These are phyloP conservation scores for Tolypocladium ovalisporum DNA, from an alignment of 2,329 filamentous ascomycete genomes.

Conservation along the genomic window DNA sequence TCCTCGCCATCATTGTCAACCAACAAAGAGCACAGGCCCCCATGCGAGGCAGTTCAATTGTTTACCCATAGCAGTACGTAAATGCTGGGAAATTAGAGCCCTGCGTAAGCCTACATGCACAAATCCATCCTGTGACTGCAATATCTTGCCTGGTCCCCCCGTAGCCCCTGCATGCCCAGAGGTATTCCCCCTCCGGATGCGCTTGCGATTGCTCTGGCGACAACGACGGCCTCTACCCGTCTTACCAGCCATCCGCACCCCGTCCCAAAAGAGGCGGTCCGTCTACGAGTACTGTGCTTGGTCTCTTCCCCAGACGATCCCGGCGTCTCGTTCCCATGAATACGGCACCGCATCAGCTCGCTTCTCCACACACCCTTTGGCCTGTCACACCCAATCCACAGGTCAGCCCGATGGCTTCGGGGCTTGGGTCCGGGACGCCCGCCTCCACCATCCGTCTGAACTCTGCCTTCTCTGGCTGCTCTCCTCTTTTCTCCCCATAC, in stretches of 20 bases:
- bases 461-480: neutral
- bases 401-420: neutral
- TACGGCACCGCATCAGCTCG: neutral
- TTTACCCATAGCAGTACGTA: neutral
- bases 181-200: neutral
- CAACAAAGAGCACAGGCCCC: neutral
- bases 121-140: neutral
- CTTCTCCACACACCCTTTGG: slow-evolving; percentile 6
- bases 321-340: neutral
- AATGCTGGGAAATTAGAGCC: neutral
- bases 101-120: neutral
- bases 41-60: neutral
- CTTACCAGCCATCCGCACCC: neutral
- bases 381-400: neutral
- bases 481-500: neutral
- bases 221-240: neutral
- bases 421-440: neutral
- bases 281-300: neutral
- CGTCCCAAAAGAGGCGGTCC: neutral
- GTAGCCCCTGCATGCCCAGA: neutral
- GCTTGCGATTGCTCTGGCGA: neutral
- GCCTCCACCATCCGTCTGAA: neutral
- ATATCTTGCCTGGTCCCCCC: neutral
- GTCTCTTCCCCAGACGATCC: neutral
- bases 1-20: neutral